phyloP scores from a whole-genome alignment of 1,284 basidiomycete species.

The Salmacisia buchloeana region DNA sequence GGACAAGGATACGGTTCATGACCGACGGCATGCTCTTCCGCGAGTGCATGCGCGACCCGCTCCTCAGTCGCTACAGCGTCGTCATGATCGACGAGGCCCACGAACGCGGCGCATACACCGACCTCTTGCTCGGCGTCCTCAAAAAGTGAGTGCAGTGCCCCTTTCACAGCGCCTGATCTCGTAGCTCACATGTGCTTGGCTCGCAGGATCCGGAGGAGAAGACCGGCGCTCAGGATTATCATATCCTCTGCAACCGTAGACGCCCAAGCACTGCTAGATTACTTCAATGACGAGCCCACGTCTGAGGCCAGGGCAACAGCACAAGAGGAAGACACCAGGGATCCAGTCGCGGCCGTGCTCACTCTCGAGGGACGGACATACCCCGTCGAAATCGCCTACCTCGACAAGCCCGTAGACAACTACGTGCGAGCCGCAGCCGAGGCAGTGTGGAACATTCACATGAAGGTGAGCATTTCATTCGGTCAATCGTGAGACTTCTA shows the following conservation, averaged over 20 bases:
- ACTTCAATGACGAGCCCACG: slow-evolving; percentile 48
- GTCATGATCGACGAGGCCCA: slow-evolving; percentile 54
- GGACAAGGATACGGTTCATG: slow-evolving; percentile 49
- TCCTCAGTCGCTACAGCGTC: slow-evolving; percentile 45
- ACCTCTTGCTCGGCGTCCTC: slow-evolving; percentile 51
- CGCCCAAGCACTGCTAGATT: slow-evolving; percentile 77
- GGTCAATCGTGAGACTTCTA: background rate
- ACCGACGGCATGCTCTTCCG: slow-evolving; percentile 40
- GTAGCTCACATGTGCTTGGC: background rate
- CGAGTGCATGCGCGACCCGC: slow-evolving; percentile 40
- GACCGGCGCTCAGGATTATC: slow-evolving; percentile 79
- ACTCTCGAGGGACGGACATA: slow-evolving; percentile 50
- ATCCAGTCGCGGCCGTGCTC: slow-evolving; percentile 41
- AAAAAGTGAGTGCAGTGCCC: slow-evolving; percentile 52
- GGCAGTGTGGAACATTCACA: slow-evolving; percentile 53
- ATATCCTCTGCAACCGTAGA: slow-evolving; percentile 94
- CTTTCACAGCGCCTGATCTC: background rate
- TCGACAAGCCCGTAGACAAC: slow-evolving; percentile 46
- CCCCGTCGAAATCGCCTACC: slow-evolving; percentile 52
- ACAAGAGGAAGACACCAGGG: slow-evolving; percentile 45
- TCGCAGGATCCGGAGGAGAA: slow-evolving; percentile 67
- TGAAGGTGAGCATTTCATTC: slow-evolving; percentile 57
- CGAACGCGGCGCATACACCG: slow-evolving; percentile 51
- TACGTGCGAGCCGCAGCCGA: slow-evolving; percentile 49
- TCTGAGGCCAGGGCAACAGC: background rate